Evolutionary conservation across 768 basidiomycete species (phyloP).

Genomic region (Phanerochaete carnosa): DNA sequence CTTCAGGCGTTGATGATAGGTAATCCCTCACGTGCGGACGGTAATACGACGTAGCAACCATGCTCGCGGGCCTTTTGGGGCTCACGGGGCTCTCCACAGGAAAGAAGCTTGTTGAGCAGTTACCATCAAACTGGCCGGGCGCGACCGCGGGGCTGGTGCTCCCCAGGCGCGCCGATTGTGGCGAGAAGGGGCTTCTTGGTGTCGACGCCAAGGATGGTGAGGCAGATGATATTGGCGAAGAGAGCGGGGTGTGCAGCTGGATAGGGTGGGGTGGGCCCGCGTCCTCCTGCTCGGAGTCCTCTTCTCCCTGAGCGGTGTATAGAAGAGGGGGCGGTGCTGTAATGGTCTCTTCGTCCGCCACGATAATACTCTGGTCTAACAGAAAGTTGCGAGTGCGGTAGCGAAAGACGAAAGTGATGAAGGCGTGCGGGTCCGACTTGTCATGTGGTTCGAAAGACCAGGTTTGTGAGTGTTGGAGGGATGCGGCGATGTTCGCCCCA

Average conservation of each 20-base stretch:
- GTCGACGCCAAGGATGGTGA: not conserved
- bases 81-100: not conserved
- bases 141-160: not conserved
- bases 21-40: not conserved
- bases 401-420: constrained; percentile 64
- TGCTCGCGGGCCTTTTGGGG: not conserved
- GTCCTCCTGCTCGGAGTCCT: not conserved
- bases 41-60: not conserved
- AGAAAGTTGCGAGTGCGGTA: constrained; percentile 45
- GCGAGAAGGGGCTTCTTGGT: not conserved
- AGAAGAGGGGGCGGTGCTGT: not conserved
- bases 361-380: constrained; percentile 20
- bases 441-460: constrained; percentile 54
- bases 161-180: not conserved
- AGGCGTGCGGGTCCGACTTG: constrained; percentile 36
- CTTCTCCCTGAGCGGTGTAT: not conserved
- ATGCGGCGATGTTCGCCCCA: constrained; percentile 38
- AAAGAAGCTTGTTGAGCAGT: not conserved
- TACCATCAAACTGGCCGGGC: not conserved
- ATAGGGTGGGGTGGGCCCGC: too few species aligned
- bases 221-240: not conserved
- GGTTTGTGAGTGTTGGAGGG: constrained; percentile 44
- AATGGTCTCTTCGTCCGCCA: not conserved
- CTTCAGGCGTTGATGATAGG: too few species aligned
- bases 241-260: not conserved